phyloP scores from a whole-genome alignment of 345 rosid genomes.

The Conringia planisiliqua region DNA sequence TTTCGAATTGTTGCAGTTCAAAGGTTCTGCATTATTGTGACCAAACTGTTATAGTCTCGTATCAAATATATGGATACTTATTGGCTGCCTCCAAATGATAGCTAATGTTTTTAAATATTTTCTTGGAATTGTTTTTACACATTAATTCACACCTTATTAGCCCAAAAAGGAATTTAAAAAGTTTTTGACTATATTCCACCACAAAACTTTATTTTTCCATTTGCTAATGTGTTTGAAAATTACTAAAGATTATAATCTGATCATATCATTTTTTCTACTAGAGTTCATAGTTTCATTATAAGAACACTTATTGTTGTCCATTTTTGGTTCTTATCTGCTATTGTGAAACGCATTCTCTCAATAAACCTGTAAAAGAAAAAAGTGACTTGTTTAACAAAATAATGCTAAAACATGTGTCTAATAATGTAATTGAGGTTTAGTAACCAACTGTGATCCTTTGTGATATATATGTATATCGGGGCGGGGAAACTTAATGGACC shows the following conservation, averaged over 20 bases:
- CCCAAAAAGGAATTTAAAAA: background rate
- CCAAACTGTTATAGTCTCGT: background rate
- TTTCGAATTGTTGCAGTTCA: background rate
- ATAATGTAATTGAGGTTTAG: background rate
- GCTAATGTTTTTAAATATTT: too few relatives aligned
- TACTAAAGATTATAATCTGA: background rate
- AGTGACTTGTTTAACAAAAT: background rate
- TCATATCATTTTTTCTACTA: background rate
- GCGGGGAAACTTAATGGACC: background rate
- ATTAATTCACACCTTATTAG: background rate
- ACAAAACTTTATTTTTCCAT: background rate
- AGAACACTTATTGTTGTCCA: background rate
- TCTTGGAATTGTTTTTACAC: too few relatives aligned
- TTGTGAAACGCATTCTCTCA: background rate
- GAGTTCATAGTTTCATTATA: background rate
- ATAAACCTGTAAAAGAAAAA: background rate
- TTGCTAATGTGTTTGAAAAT: background rate
- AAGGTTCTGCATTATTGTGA: conserved; percentile 13
- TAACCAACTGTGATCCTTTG: background rate
- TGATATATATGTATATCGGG: background rate
- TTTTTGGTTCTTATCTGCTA: background rate
- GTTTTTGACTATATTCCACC: too few relatives aligned
- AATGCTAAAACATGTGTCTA: background rate
- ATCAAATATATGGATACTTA: too few relatives aligned
- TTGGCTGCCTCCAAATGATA: too few relatives aligned